Base-by-base conservation (phyloP, 108 stramenopile genomes). In the Nannochloropsis salina region DNA sequence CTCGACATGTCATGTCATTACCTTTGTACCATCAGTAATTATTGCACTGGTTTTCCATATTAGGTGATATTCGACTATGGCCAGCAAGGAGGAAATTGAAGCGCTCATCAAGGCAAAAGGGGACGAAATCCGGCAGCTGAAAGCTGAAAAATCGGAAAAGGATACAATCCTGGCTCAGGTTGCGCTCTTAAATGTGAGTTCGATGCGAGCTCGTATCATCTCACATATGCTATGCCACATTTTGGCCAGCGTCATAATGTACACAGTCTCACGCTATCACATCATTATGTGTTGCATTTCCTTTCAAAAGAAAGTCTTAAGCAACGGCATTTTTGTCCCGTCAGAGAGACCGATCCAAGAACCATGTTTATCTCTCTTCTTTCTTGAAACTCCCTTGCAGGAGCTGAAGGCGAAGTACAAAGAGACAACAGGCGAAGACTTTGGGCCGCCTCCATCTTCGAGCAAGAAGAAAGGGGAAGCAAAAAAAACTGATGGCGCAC, bases 71-170 rank as follows among this genome's bases (percentile, higher is more conserved):
- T 31, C 31, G 31, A 31, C 31, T 1, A 84, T 84, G 84, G 43
- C 84, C 51, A 84, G 31, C 84, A 42, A 80, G 80, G 88, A 88
- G 44, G 93, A 93, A 44, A 51, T 95, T 42, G 88, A 91, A 9
- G 87, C 90, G 45, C 86, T 91, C 47, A 95, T 96, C 85, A 86
- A 91, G 44, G 92, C 82, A 84, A 96, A 96, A 89, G 96, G 96
- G 20, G 93, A 95, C 44, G 93, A 95, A 86, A 95, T 96, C 84
- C 93, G 95, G 11, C 80, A 90, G 51, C 81, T 95, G 12, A 96
- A 96, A 84, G 90, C 91, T 2, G 93, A 93, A 42, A 93, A 93
- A 42, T 85, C 91, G 40, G 83, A 90, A 15, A 96, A 95, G 85
- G 93, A 92, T 47, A 87, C 80, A 11, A 82, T 96, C 51, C 94